Evolutionary conservation across 1,284 basidiomycete species (phyloP), one percentile per base, ranked within the genome.

Genomic region (Sanghuangporus baumii): DNA sequence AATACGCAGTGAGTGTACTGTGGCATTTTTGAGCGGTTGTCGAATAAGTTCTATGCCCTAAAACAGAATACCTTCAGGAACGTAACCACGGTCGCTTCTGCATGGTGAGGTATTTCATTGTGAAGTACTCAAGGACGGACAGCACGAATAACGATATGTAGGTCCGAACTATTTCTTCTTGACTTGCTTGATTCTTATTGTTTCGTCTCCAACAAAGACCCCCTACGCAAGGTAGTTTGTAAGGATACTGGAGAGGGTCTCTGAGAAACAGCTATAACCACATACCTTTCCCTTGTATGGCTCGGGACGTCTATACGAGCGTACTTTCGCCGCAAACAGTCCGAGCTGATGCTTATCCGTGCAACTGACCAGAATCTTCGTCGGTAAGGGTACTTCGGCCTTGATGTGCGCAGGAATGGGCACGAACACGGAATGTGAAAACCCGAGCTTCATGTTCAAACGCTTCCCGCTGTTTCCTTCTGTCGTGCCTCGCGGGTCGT

Each of bases 251-350:
- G 11, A 41, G n/a, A n/a, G 4, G 4, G 6, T n/a, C n/a, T 41
- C 3, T 4, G 40, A 41, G 40, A 2, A 11, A 41, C n/a, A 60
- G 55, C 60, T 16, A 12, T n/a, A 9, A 66, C 38, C 51, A 76
- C 88, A 63, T 71, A 94, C 93, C 83, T 97, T 96, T 70, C 94
- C 95, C 78, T 98, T 95, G 79, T 98, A 99, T 20, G 96, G 96
- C 73, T 99, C 97, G 14, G 96, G 96, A 69, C 88, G 89, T 68
- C 96, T 85, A 79, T 88, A 91, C 62, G 81, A 82, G 66, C 94
- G 79, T 38, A 99, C 90, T 69, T 88, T 84, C 16, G 94, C 93
- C 0, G 95, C 93, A 73, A 97, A 97, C 66, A 93, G 78, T 0
- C 94, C 95, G 47, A 98, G 74, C 63, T 83, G 78, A 72, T 86